Evolutionary conservation across 495 filamentous ascomycete genomes (phyloP), one percentile per base, ranked within the genome.

Genomic region (Oleoguttula mirabilis): DNA sequence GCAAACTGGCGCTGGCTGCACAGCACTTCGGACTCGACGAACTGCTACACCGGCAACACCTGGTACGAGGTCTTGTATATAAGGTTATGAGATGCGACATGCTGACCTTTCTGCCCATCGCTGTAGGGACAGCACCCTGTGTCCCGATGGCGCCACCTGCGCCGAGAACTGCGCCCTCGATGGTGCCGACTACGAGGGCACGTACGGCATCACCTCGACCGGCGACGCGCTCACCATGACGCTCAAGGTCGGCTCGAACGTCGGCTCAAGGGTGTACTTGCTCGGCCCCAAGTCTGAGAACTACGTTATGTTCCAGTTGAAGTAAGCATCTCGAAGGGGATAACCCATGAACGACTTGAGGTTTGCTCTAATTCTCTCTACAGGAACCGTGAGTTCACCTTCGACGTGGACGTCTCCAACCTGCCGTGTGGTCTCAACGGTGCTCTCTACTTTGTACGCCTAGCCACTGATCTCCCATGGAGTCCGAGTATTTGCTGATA

Each of bases 381-480:
- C n/a, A n/a, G n/a, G 14, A 72, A 72, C 47, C 58, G 70, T 43
- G 78, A 82, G 45, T 57, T 82, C 39, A 61, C 66, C 21, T 80
- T 80, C 55, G 75, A 80, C 41, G 71, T 82, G 15, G 75, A 83
- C 53, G 64, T 71, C 3, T 73, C 70, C 19, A 63, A 66, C 6
- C 63, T 81, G 1, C 67, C 66, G 2, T 83, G 78, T 52, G 78
- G 78, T 3, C 67, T 78, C 63, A 83, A 82, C 59, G 76, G 73
- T 35, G 77, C 78, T 2, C 63, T 83, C 10, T 82, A 80, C 57
- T 64, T 82, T 23, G 69, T n/a, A n/a, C n/a, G n/a, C n/a, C n/a
- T n/a, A n/a, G n/a, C n/a, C n/a, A n/a, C n/a, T n/a, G n/a, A n/a
- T n/a, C n/a, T n/a, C n/a, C n/a, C n/a, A n/a, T n/a, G n/a, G n/a